Percentiles rank a stretch among this genome's conserved stretches.
These are phyloP conservation scores for Paralagenidium karlingii DNA, from an alignment of 352 stramenopile species.

Conservation along the genomic window DNA sequence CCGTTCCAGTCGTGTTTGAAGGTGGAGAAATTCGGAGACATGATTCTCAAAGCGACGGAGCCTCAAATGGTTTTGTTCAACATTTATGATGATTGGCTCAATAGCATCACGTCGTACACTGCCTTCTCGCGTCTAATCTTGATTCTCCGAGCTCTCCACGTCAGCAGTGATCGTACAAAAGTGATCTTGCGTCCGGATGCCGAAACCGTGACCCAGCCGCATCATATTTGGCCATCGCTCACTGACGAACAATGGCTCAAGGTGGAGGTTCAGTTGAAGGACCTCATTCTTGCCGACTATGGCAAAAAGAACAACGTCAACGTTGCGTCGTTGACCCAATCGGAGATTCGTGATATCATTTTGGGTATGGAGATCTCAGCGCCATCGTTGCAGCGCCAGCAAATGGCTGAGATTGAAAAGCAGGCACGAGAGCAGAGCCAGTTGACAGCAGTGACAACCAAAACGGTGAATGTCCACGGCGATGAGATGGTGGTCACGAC, in stretches of 20 bases:
- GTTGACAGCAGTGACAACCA: constrained; percentile 97
- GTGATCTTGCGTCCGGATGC: constrained; percentile 96
- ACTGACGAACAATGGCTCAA: constrained; percentile 99
- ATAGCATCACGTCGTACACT: constrained; percentile 99
- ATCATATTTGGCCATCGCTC: constrained; percentile 99
- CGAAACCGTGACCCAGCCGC: constrained; percentile 96
- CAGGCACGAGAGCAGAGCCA: constrained; percentile 97
- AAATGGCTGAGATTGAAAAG: constrained; percentile 99
- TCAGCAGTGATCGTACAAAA: constrained; percentile 93
- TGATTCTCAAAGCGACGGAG: constrained; percentile 99
- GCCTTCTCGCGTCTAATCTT: constrained; percentile 99
- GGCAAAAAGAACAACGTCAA: constrained; percentile 99
- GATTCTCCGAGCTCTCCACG: constrained; percentile 97
- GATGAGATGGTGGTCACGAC: constrained; percentile 99
- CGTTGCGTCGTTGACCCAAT: constrained; percentile 98
- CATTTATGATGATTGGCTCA: constrained; percentile 99
- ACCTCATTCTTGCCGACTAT: constrained; percentile 99
- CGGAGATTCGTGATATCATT: constrained; percentile 99
- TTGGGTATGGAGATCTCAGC: constrained; percentile 99
- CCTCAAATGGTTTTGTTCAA: constrained; percentile 99
- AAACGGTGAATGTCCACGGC: constrained; percentile 98
- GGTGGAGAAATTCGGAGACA: constrained; percentile 99
- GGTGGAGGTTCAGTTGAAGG: constrained; percentile 98
- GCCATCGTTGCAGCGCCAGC: constrained; percentile 97
- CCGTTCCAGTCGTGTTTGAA: constrained; percentile 99